Percentiles rank a stretch among this genome's conserved stretches.
phyloP scores from a whole-genome alignment of 2,329 filamentous ascomycete genomes.

The Trichothecium sympodiale region DNA sequence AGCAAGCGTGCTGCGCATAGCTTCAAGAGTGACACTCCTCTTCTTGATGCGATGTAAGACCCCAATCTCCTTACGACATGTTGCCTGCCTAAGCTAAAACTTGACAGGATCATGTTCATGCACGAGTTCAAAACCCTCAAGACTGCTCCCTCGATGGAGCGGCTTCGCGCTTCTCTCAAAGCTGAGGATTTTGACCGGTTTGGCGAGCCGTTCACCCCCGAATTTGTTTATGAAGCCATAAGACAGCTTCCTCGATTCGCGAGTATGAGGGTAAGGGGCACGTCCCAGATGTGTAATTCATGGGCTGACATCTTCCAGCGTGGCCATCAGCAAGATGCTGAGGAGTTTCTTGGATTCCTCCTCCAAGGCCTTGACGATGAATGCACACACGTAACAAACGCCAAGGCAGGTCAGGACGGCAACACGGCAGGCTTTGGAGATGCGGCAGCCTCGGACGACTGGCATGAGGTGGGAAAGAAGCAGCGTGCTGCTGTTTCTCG shows the following conservation, averaged over 20 bases:
- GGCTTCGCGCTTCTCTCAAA: slow-evolving; percentile 64
- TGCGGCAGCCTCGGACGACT: slow-evolving; percentile 36
- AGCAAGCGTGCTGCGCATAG: slow-evolving; percentile 75
- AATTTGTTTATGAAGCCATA: slow-evolving; percentile 93
- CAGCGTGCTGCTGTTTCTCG: slow-evolving; percentile 80
- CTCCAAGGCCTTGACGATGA: slow-evolving; percentile 90
- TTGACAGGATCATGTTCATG: slow-evolving; percentile 80
- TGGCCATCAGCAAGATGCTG: slow-evolving; percentile 94
- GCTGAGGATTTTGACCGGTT: slow-evolving; percentile 78
- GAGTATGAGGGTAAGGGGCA: slow-evolving; percentile 66
- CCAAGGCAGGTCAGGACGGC: slow-evolving; percentile 12
- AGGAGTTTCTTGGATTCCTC: slow-evolving; percentile 91
- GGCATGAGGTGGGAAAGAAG: slow-evolving; percentile 89
- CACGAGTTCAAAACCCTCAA: slow-evolving; percentile 81
- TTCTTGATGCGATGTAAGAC: slow-evolving; percentile 84
- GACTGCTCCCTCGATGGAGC: slow-evolving; percentile 62
- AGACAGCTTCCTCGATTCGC: slow-evolving; percentile 77
- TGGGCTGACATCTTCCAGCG: slow-evolving; percentile 39
- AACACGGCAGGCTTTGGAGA: slow-evolving; percentile 12
- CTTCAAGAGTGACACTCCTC: slow-evolving; percentile 89
- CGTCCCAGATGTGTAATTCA: background rate
- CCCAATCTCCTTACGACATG: background rate
- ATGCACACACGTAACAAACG: slow-evolving; percentile 63
- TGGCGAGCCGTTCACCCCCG: slow-evolving; percentile 82
- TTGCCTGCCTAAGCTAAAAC: background rate